Conservation (phyloP, 129 eudicot species). For the Centrapalus pauciflorus region DNA sequence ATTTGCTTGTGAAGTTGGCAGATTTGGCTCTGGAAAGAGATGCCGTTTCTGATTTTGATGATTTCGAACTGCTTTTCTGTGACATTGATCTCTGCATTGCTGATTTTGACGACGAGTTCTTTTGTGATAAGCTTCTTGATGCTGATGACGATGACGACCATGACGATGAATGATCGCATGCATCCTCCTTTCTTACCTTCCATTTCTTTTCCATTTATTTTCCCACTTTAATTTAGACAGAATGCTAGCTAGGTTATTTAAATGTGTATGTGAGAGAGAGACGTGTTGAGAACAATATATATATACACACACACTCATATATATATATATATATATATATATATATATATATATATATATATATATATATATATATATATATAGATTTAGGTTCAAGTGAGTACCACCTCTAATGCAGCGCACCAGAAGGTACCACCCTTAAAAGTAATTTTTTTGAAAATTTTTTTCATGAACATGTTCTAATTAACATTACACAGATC, state of each 20-base stretch:
- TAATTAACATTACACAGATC: too few relatives aligned
- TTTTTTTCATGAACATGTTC: too few relatives aligned
- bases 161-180: conserved; percentile 13
- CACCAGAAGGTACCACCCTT: too few relatives aligned
- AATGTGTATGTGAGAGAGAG: neutral
- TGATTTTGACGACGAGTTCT: conserved; percentile 21
- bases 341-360: neutral
- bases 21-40: conserved; percentile 31
- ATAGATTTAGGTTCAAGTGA: too few relatives aligned
- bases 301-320: neutral
- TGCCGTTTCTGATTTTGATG: conserved; percentile 20
- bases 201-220: conserved; percentile 43
- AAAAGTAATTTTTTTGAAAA: too few relatives aligned
- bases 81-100: conserved; percentile 23
- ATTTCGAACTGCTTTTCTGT: conserved; percentile 20
- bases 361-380: neutral
- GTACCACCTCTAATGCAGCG: too few relatives aligned
- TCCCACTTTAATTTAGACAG: conserved; percentile 1
- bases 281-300: too few relatives aligned
- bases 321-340: conserved; percentile 2
- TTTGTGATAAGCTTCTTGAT: conserved; percentile 29
- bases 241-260: neutral
- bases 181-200: conserved; percentile 35
- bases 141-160: conserved; percentile 26
- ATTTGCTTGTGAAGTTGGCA: conserved; percentile 37